These are phyloP conservation scores for Yamadazyma taylorii DNA, from an alignment of 1,139 yeast species.

Conservation along the genomic window DNA sequence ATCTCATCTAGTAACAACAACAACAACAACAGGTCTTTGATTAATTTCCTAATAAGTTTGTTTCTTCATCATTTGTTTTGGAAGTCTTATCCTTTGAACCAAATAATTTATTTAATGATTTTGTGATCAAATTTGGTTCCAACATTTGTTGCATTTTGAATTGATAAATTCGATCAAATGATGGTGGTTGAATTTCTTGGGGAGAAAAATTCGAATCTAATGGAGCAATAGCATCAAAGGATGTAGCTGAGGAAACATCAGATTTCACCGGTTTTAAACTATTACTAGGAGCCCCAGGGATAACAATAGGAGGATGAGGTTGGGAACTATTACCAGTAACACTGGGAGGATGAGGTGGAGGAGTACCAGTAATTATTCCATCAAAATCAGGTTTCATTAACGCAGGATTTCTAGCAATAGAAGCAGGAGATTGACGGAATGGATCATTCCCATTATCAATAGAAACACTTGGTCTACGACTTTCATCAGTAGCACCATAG, in stretches of 20 bases:
- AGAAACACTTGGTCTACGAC: constrained; percentile 22
- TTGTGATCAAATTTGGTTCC: constrained; percentile 13
- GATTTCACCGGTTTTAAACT: constrained; percentile 25
- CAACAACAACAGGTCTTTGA: neutral
- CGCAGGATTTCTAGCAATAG: constrained; percentile 41
- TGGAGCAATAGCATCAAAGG: constrained; percentile 22
- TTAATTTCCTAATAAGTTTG: constrained; percentile 10
- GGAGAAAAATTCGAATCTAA: constrained; percentile 25
- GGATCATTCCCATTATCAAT: constrained; percentile 20
- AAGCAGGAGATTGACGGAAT: constrained; percentile 35
- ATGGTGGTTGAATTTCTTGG: constrained; percentile 42
- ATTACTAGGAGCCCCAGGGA: constrained; percentile 7
- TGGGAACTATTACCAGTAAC: neutral
- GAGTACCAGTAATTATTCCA: constrained; percentile 32
- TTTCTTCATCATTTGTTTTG: constrained; percentile 18
- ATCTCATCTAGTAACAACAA: neutral
- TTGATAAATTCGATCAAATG: constrained; percentile 30
- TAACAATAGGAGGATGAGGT: constrained; percentile 9
- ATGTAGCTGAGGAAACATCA: constrained; percentile 23
- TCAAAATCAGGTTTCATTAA: constrained; percentile 32
- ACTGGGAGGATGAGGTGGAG: constrained; percentile 14
- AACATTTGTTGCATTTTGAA: constrained; percentile 25
- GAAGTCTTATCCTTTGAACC: constrained; percentile 7
- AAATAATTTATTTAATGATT: constrained; percentile 7
- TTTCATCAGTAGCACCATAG: constrained; percentile 25